Conservation (phyloP, 2,329 filamentous ascomycete species). For the Chaetothyriales sp. region DNA sequence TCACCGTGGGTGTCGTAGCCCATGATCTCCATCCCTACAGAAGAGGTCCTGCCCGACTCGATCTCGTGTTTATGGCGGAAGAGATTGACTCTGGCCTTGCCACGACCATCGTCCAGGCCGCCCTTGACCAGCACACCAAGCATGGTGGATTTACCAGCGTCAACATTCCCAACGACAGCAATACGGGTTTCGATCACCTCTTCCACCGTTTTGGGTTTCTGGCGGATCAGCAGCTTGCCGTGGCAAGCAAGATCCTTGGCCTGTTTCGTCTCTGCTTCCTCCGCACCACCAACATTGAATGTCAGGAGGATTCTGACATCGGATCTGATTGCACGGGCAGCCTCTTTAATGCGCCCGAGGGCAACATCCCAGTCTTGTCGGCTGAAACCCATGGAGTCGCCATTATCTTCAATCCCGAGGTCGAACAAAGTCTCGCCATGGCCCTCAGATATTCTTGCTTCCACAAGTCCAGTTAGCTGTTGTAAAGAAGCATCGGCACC, state of each 20-base stretch:
- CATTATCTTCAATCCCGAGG: constrained; percentile 77
- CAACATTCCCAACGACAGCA: constrained; percentile 93
- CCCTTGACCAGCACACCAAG: constrained; percentile 92
- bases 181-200: constrained; percentile 91
- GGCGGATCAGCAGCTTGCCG: constrained; percentile 76
- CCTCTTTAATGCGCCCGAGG: constrained; percentile 47
- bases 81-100: constrained; percentile 83
- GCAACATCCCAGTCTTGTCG: constrained; percentile 62
- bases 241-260: constrained; percentile 58
- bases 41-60: constrained; percentile 86
- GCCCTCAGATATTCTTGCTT: constrained; percentile 60
- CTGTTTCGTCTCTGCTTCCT: constrained; percentile 51
- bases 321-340: constrained; percentile 50
- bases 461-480: constrained; percentile 50
- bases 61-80: constrained; percentile 98
- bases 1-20: constrained; percentile 81
- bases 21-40: constrained; percentile 98
- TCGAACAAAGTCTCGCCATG: constrained; percentile 85
- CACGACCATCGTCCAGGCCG: constrained; percentile 82
- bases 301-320: constrained; percentile 74
- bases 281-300: constrained; percentile 68
- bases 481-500: constrained; percentile 44
- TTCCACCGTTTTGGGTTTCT: constrained; percentile 57
- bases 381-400: constrained; percentile 65
- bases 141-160: constrained; percentile 94